Conservation (phyloP, 2,329 filamentous ascomycete species). For the Microascus cirrosus region DNA sequence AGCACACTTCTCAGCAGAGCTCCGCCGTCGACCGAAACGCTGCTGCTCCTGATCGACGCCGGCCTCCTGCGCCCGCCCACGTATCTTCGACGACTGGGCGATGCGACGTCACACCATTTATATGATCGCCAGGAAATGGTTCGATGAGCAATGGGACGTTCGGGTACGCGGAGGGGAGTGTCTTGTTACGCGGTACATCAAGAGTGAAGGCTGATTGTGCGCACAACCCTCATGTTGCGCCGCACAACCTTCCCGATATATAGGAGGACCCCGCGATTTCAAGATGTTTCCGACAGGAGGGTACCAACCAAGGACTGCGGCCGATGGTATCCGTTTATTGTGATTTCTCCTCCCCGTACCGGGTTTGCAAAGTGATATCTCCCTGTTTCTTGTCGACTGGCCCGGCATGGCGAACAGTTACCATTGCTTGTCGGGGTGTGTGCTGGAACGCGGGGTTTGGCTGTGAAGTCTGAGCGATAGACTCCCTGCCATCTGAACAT, state of each 20-base stretch:
- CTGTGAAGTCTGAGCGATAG: too few relatives aligned
- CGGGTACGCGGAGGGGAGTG: neutral
- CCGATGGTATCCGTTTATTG: neutral
- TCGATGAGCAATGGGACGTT: neutral
- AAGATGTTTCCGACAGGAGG: neutral
- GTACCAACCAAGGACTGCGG: neutral
- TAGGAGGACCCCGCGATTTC: neutral
- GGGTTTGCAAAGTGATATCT: neutral
- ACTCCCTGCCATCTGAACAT: neutral
- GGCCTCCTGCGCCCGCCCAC: neutral
- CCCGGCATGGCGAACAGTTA: too few relatives aligned
- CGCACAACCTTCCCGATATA: too few relatives aligned
- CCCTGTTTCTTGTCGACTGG: neutral
- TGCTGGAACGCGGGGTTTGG: too few relatives aligned
- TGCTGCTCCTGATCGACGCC: constrained; percentile 3
- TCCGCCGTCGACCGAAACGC: neutral
- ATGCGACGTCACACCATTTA: constrained; percentile 1
- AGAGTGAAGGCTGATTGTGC: neutral
- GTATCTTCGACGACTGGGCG: neutral
- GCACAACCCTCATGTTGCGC: too few relatives aligned
- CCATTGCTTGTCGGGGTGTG: too few relatives aligned
- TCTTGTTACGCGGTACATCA: neutral
- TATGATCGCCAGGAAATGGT: neutral
- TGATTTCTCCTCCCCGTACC: neutral
- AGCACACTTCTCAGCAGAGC: neutral